phyloP scores from a whole-genome alignment of 2,329 filamentous ascomycete species.

The Diplodia scrobiculata region DNA sequence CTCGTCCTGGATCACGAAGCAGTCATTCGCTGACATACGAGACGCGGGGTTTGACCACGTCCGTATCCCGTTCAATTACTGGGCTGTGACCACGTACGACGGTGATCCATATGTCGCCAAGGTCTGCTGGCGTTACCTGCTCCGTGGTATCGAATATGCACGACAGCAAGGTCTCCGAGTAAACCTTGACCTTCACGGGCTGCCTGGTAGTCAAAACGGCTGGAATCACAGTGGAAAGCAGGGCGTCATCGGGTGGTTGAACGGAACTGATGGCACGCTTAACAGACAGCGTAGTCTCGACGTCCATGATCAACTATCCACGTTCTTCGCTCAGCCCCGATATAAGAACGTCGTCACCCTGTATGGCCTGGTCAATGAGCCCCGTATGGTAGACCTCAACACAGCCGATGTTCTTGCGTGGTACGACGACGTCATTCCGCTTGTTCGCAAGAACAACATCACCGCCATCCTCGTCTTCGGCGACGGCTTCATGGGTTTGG shows the following conservation, averaged over 20 bases:
- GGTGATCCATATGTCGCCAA: constrained; percentile 85
- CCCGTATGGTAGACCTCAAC: constrained; percentile 72
- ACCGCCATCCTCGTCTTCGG: constrained; percentile 77
- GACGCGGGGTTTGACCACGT: constrained; percentile 92
- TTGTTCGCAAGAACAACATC: constrained; percentile 77
- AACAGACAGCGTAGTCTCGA: constrained; percentile 83
- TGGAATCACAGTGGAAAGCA: constrained; percentile 94
- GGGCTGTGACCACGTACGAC: constrained; percentile 84
- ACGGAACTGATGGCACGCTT: constrained; percentile 77
- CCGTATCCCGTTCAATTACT: constrained; percentile 94
- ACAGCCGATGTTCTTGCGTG: constrained; percentile 70
- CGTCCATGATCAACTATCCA: constrained; percentile 80
- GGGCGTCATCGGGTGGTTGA: constrained; percentile 82
- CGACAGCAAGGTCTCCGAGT: constrained; percentile 88
- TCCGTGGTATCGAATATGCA: constrained; percentile 90
- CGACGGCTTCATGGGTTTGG: constrained; percentile 89
- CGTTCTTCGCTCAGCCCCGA: constrained; percentile 89
- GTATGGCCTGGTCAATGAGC: constrained; percentile 94
- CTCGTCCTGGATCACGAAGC: constrained; percentile 79
- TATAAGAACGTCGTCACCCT: constrained; percentile 91
- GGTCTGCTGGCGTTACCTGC: constrained; percentile 88
- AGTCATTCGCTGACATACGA: constrained; percentile 80
- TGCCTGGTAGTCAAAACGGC: constrained; percentile 92
- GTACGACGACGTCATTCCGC: constrained; percentile 71
- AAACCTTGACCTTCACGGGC: constrained; percentile 89